Evolutionary conservation across 2,329 filamentous ascomycete species (phyloP).

Genomic region (Botrytis fabae): DNA sequence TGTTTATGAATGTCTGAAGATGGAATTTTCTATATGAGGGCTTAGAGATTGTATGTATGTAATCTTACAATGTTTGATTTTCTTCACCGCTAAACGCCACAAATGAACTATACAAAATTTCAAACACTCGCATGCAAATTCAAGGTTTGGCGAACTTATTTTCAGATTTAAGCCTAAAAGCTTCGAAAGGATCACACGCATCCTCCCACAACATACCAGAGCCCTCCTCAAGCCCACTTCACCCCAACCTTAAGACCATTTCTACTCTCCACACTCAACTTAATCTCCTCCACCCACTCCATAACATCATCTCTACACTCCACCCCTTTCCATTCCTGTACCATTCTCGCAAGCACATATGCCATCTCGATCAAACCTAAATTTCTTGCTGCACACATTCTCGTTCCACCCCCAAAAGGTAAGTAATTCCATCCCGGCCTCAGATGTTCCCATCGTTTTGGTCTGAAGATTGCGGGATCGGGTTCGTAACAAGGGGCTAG

Average conservation of each 20-base stretch:
- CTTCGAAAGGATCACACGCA: background rate
- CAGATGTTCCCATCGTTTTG: constrained; percentile 44
- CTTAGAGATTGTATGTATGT: background rate
- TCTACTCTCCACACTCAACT: background rate
- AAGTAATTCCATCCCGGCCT: constrained; percentile 51
- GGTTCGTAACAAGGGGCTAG: constrained; percentile 42
- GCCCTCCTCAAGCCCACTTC: background rate
- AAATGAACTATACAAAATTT: background rate
- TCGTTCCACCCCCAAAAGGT: constrained; percentile 68
- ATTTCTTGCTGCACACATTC: constrained; percentile 62
- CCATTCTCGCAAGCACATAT: constrained; percentile 19
- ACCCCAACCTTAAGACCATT: background rate
- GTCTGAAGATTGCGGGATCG: constrained; percentile 43
- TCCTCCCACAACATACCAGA: background rate
- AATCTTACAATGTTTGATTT: background rate
- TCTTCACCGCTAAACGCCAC: background rate
- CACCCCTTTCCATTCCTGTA: constrained; percentile 45
- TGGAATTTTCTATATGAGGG: background rate
- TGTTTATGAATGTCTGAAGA: background rate
- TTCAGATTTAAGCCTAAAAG: background rate
- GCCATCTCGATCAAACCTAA: constrained; percentile 18
- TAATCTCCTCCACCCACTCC: constrained; percentile 15
- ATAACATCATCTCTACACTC: background rate
- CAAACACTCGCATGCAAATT: background rate
- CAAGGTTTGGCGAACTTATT: background rate